Evolutionary conservation across 2,329 filamentous ascomycete species (phyloP).

Genomic region (Trichoderma hamatum): DNA sequence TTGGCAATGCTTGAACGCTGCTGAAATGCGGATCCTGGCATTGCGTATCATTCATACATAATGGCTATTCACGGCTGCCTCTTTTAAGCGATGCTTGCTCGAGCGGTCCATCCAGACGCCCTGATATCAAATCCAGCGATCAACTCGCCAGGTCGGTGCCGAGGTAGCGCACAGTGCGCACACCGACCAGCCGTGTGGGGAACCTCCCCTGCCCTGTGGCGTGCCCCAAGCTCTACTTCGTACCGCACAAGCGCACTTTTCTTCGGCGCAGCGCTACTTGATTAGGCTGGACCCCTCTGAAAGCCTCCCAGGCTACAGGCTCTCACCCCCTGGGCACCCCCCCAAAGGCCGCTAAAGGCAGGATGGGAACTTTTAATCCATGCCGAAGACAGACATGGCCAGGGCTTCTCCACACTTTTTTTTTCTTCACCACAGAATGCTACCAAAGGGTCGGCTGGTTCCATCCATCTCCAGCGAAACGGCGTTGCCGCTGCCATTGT

Average conservation of each 20-base stretch:
- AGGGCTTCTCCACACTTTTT: conserved; percentile 24
- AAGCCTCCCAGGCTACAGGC: not conserved
- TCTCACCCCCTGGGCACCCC: conserved; percentile 4
- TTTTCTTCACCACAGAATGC: not conserved
- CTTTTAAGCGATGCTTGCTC: not conserved
- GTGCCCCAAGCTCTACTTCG: not conserved
- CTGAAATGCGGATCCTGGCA: conserved; percentile 4
- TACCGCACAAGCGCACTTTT: conserved; percentile 5
- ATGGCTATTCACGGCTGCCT: not conserved
- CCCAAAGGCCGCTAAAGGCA: not conserved
- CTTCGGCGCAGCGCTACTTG: conserved; percentile 26
- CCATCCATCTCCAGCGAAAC: conserved; percentile 19
- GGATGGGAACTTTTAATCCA: not conserved
- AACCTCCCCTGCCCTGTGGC: conserved; percentile 12
- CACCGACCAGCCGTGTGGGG: conserved; percentile 16
- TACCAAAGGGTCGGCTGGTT: conserved; percentile 2
- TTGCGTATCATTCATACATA: not conserved
- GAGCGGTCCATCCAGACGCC: not conserved
- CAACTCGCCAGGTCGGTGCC: not conserved
- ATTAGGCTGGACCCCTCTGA: conserved; percentile 22
- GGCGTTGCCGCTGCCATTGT: conserved; percentile 23
- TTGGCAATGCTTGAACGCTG: not conserved
- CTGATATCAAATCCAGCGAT: not conserved
- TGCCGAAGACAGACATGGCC: conserved; percentile 6
- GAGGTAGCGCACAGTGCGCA: conserved; percentile 23